Evolutionary conservation across 306 rosid genomes (phyloP).

Genomic region (Medicago truncatula): DNA sequence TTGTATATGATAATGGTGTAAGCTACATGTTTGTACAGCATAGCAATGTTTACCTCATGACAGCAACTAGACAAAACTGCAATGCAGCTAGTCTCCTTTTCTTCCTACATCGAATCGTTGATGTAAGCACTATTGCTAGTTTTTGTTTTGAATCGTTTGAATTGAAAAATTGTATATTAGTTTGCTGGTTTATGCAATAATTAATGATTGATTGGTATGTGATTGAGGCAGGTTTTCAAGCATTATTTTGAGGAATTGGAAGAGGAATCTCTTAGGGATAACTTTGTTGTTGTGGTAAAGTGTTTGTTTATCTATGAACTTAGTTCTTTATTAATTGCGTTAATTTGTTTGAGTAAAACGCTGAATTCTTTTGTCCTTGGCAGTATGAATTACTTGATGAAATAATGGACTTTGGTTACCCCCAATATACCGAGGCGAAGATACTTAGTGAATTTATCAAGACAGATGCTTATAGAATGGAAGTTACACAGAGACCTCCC

Average conservation of each 20-base stretch:
- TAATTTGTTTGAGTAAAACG: slow-evolving; percentile 1
- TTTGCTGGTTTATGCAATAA: not conserved
- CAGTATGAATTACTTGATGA: slow-evolving; percentile 97
- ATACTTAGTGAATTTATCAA: slow-evolving; percentile 97
- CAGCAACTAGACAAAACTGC: slow-evolving; percentile 94
- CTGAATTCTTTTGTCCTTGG: slow-evolving; percentile 37
- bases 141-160: not conserved
- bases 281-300: slow-evolving; percentile 98
- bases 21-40: slow-evolving; percentile 96
- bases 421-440: slow-evolving; percentile 94
- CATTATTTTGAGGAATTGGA: slow-evolving; percentile 96
- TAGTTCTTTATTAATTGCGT: not conserved
- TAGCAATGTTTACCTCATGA: slow-evolving; percentile 88
- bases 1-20: slow-evolving; percentile 82
- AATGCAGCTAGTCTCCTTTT: slow-evolving; percentile 96
- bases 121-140: slow-evolving; percentile 58
- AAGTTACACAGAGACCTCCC: slow-evolving; percentile 95
- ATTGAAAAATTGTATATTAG: too few species aligned
- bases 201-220: not conserved
- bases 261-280: slow-evolving; percentile 97
- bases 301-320: not conserved
- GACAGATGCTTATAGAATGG: slow-evolving; percentile 99
- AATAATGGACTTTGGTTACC: slow-evolving; percentile 98
- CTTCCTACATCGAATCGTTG: slow-evolving; percentile 89
- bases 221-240: slow-evolving; percentile 80